phyloP scores from a whole-genome alignment of 371 early-diverging fungal genomes.

The Mucor racemosus region DNA sequence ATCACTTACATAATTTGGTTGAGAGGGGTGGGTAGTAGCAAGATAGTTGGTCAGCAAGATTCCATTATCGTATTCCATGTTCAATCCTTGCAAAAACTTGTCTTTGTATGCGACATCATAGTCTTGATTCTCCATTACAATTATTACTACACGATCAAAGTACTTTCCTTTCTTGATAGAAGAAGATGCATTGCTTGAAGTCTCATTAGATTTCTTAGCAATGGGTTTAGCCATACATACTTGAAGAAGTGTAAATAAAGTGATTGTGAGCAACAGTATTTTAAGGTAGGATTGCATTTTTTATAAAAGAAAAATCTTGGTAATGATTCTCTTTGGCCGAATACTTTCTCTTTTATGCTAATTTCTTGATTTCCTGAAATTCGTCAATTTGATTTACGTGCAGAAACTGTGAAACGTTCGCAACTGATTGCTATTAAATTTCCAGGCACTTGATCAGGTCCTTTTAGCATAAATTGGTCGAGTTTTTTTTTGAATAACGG shows the following conservation, averaged over 20 bases:
- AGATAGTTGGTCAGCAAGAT: constrained; percentile 41
- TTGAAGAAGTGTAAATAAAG: neutral
- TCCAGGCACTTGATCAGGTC: too few species aligned
- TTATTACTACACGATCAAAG: constrained; percentile 53
- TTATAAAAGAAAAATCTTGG: neutral
- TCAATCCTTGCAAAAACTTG: constrained; percentile 38
- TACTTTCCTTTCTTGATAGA: constrained; percentile 27
- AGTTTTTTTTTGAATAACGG: too few species aligned
- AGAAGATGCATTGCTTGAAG: neutral
- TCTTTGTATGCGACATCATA: constrained; percentile 42
- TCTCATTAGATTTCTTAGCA: neutral
- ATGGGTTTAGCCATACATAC: neutral
- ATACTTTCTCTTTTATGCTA: too few species aligned
- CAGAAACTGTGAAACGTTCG: too few species aligned
- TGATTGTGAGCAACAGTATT: neutral
- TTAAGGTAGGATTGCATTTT: neutral
- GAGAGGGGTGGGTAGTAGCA: constrained; percentile 47
- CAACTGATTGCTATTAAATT: too few species aligned
- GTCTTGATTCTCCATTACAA: constrained; percentile 58
- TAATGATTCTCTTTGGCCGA: neutral
- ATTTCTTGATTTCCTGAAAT: too few species aligned
- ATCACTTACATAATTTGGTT: constrained; percentile 52
- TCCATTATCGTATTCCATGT: constrained; percentile 29
- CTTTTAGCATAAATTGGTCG: too few species aligned
- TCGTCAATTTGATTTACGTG: too few species aligned